Evolutionary conservation across 177 flowering plant species (phyloP).

Genomic region (Vitis hybrid): DNA sequence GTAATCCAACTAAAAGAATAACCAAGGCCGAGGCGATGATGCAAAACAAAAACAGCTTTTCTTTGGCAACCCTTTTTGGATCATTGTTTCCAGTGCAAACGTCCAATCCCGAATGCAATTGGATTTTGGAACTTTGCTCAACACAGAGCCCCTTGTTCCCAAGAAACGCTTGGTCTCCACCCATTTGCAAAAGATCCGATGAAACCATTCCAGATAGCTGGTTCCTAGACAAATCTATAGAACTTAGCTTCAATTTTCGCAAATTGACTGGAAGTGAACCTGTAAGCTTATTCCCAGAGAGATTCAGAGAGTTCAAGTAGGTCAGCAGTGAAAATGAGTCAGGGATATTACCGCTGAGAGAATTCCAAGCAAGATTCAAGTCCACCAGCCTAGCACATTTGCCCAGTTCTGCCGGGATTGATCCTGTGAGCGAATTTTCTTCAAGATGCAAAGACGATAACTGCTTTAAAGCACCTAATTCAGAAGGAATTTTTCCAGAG

Average conservation of each 20-base stretch:
- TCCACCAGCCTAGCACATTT: constrained; percentile 62
- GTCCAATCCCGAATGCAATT: constrained; percentile 22
- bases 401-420: constrained; percentile 66
- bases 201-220: constrained; percentile 69
- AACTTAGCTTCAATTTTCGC: constrained; percentile 62
- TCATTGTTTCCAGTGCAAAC: constrained; percentile 36
- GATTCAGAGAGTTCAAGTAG: constrained; percentile 78
- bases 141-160: constrained; percentile 70
- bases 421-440: constrained; percentile 58
- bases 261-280: constrained; percentile 67
- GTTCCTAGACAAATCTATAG: constrained; percentile 74
- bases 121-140: constrained; percentile 22
- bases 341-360: constrained; percentile 66
- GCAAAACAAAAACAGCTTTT: constrained; percentile 29
- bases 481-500: constrained; percentile 65
- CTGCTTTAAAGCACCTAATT: constrained; percentile 54
- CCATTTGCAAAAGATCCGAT: constrained; percentile 49
- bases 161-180: constrained; percentile 61
- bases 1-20: constrained; percentile 37
- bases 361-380: constrained; percentile 71
- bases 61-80: constrained; percentile 21
- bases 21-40: constrained; percentile 37
- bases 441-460: constrained; percentile 72
- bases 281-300: constrained; percentile 62
- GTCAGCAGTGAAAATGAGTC: constrained; percentile 39